Evolutionary conservation across 306 rosid species (phyloP).

Genomic region (Glycine soja): DNA sequence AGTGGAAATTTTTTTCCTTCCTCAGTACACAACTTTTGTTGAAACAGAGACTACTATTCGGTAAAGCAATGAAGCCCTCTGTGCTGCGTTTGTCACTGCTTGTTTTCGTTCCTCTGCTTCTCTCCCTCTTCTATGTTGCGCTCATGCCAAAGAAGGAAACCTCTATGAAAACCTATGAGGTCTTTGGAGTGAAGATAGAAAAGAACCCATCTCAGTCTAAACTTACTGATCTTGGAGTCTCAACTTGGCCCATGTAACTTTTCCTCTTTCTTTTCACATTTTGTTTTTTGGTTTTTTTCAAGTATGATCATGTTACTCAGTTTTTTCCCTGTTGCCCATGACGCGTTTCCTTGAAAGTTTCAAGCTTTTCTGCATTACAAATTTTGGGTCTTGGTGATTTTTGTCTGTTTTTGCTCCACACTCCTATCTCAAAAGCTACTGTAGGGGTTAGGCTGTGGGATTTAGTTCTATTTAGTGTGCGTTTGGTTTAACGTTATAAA

Average conservation of each 20-base stretch:
- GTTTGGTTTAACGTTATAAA: no score
- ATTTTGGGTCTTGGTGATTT: slow-evolving; percentile 40
- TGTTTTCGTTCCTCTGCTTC: slow-evolving; percentile 48
- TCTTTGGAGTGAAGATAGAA: slow-evolving; percentile 78
- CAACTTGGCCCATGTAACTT: slow-evolving; percentile 74
- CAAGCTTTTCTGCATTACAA: slow-evolving; percentile 30
- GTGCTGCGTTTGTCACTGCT: slow-evolving; percentile 33
- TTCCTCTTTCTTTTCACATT: background rate
- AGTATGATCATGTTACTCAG: background rate
- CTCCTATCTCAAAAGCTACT: background rate
- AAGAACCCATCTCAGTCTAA: slow-evolving; percentile 76
- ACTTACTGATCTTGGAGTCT: slow-evolving; percentile 72
- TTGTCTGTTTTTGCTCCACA: background rate
- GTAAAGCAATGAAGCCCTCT: slow-evolving; percentile 42
- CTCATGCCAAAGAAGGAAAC: slow-evolving; percentile 40
- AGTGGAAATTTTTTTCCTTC: no score
- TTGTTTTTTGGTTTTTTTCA: background rate
- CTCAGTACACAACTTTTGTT: background rate
- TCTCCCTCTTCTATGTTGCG: slow-evolving; percentile 25
- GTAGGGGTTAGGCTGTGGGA: slow-evolving; percentile 4
- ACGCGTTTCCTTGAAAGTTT: slow-evolving; percentile 36
- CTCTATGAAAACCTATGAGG: slow-evolving; percentile 59
- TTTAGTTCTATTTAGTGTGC: no score
- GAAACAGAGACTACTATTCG: background rate
- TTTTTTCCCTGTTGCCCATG: slow-evolving; percentile 26